Evolutionary conservation across 2,329 filamentous ascomycete genomes (phyloP).

Genomic region (Aspergillus luchuensis): DNA sequence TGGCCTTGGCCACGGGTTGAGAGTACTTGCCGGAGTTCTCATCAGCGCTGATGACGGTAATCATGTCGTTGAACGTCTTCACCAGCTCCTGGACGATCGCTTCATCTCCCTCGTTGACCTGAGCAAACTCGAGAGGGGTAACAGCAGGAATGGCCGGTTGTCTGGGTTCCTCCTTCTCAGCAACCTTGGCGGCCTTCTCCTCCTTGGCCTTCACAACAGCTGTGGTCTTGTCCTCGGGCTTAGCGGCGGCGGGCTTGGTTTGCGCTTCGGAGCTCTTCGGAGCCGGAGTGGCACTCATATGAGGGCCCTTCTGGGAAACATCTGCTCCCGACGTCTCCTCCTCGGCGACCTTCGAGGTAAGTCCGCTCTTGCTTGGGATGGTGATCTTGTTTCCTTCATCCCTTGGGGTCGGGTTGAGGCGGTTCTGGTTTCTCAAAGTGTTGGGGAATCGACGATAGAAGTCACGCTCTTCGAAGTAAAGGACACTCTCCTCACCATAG

Average conservation of each 20-base stretch:
- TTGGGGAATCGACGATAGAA: slow-evolving; percentile 82
- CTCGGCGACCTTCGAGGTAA: slow-evolving; percentile 76
- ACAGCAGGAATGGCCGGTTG: slow-evolving; percentile 52
- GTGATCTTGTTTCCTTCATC: slow-evolving; percentile 71
- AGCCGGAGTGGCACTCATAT: slow-evolving; percentile 48
- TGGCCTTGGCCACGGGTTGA: slow-evolving; percentile 78
- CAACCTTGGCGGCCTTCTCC: slow-evolving; percentile 29
- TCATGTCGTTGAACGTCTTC: slow-evolving; percentile 94
- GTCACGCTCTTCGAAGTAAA: slow-evolving; percentile 93
- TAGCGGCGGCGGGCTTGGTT: slow-evolving; percentile 29
- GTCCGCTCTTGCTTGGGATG: slow-evolving; percentile 81
- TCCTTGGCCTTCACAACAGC: slow-evolving; percentile 37
- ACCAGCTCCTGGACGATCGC: slow-evolving; percentile 90
- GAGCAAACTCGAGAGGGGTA: slow-evolving; percentile 74
- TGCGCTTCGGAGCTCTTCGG: slow-evolving; percentile 30
- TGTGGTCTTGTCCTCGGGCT: slow-evolving; percentile 32
- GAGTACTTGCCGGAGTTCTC: slow-evolving; percentile 75
- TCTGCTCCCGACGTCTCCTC: slow-evolving; percentile 63
- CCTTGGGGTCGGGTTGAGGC: slow-evolving; percentile 33
- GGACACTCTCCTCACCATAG: slow-evolving; percentile 88
- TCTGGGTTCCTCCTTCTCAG: slow-evolving; percentile 37
- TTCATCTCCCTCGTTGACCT: slow-evolving; percentile 74
- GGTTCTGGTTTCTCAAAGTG: slow-evolving; percentile 52
- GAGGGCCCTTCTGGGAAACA: slow-evolving; percentile 52
- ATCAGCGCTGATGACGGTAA: slow-evolving; percentile 88